Evolutionary conservation across 2,329 filamentous ascomycete genomes (phyloP).

Genomic region (Cercospora canescens): DNA sequence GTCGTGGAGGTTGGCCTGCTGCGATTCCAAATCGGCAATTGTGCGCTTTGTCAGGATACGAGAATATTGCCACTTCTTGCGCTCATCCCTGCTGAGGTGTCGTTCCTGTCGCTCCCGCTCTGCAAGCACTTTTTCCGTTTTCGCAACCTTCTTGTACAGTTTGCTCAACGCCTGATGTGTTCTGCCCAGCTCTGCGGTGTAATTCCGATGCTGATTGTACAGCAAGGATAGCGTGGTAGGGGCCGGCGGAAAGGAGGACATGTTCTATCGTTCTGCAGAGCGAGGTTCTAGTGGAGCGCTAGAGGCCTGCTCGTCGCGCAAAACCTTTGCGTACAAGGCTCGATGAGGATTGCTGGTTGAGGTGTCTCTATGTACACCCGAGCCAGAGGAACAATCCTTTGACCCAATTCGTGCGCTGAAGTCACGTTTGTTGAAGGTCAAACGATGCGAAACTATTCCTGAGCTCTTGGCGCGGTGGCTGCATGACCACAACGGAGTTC

Average conservation of each 20-base stretch:
- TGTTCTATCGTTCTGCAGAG: conserved; percentile 12
- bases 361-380: conserved; percentile 5
- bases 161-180: conserved; percentile 32
- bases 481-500: conserved; percentile 25
- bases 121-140: conserved; percentile 25
- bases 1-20: conserved; percentile 29
- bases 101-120: conserved; percentile 23
- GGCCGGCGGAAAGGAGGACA: conserved; percentile 14
- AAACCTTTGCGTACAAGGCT: neutral
- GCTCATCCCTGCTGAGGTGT: conserved; percentile 27
- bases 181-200: conserved; percentile 29
- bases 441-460: conserved; percentile 22
- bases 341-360: neutral
- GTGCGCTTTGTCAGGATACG: conserved; percentile 25
- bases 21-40: conserved; percentile 25
- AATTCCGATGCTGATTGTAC: conserved; percentile 29
- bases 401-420: conserved; percentile 23
- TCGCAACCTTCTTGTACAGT: conserved; percentile 31
- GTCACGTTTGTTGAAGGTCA: conserved; percentile 14
- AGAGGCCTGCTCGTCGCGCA: conserved; percentile 29
- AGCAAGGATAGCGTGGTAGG: conserved; percentile 28
- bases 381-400: conserved; percentile 16
- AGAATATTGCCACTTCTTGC: conserved; percentile 34
- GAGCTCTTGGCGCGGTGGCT: conserved; percentile 22
- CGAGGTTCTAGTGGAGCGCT: conserved; percentile 16